A percentile compares a stretch with the other conserved stretches of the same genome.
phyloP scores from a whole-genome alignment of 176 grass and related monocot species.

The Zizania latifolia region DNA sequence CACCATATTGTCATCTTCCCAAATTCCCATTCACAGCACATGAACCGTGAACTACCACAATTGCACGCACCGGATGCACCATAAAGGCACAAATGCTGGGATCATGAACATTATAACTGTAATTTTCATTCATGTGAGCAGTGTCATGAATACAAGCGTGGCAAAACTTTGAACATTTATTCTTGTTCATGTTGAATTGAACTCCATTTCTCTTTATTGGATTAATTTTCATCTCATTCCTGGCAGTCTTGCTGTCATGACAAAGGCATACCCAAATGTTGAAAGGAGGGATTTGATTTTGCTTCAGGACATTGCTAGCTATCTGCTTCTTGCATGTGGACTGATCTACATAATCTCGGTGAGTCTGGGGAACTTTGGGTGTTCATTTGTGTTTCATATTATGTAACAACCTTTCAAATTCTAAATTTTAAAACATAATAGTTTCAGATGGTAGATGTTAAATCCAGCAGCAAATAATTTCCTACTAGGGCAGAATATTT shows the following conservation, averaged over 20 bases:
- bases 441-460: neutral
- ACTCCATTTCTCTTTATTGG: neutral
- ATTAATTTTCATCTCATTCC: conserved; percentile 7
- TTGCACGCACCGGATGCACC: neutral
- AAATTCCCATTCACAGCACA: neutral
- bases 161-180: neutral
- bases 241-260: conserved; percentile 90
- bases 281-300: conserved; percentile 53
- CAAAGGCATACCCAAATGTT: conserved; percentile 64
- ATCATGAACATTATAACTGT: neutral
- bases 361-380: conserved; percentile 11
- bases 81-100: neutral
- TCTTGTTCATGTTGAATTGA: neutral
- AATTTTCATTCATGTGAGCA: neutral
- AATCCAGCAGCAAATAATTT: neutral
- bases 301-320: conserved; percentile 88
- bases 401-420: neutral
- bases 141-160: neutral
- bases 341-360: conserved; percentile 72
- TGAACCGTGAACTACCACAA: neutral
- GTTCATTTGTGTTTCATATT: conserved; percentile 15
- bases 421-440: neutral
- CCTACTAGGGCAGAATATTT: too few species aligned
- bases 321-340: conserved; percentile 84
- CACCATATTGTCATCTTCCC: conserved; percentile 3